These are phyloP conservation scores for Fusarium goolgardi DNA, from an alignment of 2,329 filamentous ascomycete species.

Conservation along the genomic window DNA sequence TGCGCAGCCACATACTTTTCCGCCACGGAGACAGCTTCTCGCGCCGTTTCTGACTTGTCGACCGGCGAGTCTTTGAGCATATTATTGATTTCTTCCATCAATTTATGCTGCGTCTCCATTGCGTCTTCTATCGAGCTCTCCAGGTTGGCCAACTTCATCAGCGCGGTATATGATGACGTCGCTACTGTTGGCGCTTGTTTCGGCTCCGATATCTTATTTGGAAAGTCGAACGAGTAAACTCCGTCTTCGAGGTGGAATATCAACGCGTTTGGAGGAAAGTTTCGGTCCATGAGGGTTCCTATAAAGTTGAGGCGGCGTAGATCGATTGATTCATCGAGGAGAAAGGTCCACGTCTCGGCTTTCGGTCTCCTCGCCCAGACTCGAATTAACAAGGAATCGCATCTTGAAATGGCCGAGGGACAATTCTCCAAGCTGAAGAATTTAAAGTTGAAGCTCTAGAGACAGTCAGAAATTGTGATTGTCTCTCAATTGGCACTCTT, in stretches of 20 bases:
- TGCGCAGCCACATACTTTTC: conserved; percentile 70
- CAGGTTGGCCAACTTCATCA: conserved; percentile 89
- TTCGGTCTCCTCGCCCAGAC: conserved; percentile 76
- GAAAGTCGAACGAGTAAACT: conserved; percentile 83
- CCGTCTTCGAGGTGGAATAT: conserved; percentile 89
- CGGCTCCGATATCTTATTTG: conserved; percentile 61
- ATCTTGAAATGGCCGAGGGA: conserved; percentile 72
- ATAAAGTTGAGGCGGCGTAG: conserved; percentile 82
- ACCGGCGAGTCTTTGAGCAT: conserved; percentile 59
- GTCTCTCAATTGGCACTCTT: neutral
- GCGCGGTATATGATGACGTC: conserved; percentile 85
- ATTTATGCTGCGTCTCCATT: conserved; percentile 76
- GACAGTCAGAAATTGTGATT: conserved; percentile 7
- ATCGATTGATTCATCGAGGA: conserved; percentile 79
- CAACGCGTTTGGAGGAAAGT: conserved; percentile 83
- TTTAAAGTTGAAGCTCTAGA: conserved; percentile 84
- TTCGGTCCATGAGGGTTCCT: conserved; percentile 75
- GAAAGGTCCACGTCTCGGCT: conserved; percentile 65
- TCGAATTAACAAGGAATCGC: conserved; percentile 72
- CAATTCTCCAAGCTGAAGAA: conserved; percentile 80
- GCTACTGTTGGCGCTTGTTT: conserved; percentile 64
- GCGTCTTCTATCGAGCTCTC: conserved; percentile 94
- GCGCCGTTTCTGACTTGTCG: conserved; percentile 60
- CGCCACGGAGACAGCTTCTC: conserved; percentile 62
- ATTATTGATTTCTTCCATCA: conserved; percentile 82